Conservation (phyloP, 768 basidiomycete species). For the Termitomyces sp. region DNA sequence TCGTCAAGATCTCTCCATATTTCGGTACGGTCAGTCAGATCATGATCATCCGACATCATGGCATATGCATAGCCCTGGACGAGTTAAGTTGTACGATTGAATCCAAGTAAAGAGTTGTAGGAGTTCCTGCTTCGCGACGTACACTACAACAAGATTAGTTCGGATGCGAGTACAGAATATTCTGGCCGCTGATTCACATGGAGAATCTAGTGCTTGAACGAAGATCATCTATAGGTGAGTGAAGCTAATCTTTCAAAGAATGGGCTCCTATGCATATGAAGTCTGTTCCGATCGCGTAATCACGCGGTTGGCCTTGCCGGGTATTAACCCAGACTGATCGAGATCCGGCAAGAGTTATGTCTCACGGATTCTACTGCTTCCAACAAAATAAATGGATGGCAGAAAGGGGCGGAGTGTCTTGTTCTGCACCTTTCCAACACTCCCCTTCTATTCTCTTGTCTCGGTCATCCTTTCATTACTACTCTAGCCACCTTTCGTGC, state of each 20-base stretch:
- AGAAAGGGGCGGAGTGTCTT: neutral
- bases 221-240: neutral
- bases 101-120: no score
- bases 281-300: neutral
- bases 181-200: neutral
- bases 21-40: neutral
- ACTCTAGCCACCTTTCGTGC: neutral
- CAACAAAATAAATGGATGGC: neutral
- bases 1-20: neutral
- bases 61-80: neutral
- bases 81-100: no score
- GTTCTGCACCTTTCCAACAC: neutral
- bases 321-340: neutral
- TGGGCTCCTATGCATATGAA: neutral
- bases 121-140: no score
- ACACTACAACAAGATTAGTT: neutral
- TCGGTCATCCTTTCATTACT: neutral
- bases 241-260: neutral
- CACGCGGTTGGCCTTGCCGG: no score
- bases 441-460: neutral
- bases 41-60: neutral
- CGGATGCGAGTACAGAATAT: neutral
- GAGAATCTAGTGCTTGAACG: neutral
- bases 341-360: conserved; percentile 5
- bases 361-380: conserved; percentile 1